Percentiles rank a stretch among this genome's conserved stretches.
These are phyloP conservation scores for Croton laevigatus DNA, from an alignment of 441 rosid species.

Conservation along the genomic window DNA sequence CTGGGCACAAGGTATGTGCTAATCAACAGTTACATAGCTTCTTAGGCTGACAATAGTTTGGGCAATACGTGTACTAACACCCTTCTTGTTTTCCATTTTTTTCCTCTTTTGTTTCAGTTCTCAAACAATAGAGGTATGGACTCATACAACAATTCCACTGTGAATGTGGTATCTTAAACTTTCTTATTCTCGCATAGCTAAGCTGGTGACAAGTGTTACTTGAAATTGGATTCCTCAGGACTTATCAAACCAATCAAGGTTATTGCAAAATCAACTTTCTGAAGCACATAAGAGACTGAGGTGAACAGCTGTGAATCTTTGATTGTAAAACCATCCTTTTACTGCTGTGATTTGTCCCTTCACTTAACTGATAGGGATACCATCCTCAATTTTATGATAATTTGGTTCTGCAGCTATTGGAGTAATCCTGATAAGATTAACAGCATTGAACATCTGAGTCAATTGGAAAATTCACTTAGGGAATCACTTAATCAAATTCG, in stretches of 20 bases:
- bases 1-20: conserved; percentile 55
- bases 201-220: conserved; percentile 18
- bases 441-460: conserved; percentile 51
- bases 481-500: conserved; percentile 52
- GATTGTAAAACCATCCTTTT: neutral
- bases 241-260: conserved; percentile 44
- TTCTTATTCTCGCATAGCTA: conserved; percentile 1
- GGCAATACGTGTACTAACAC: conserved; percentile 11
- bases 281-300: conserved; percentile 61
- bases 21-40: neutral
- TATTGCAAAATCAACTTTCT: conserved; percentile 56
- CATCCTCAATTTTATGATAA: neutral
- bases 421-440: conserved; percentile 47
- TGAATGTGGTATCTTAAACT: conserved; percentile 5
- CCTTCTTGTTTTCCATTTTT: conserved; percentile 7
- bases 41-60: conserved; percentile 2
- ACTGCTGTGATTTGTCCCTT: neutral
- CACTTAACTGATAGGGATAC: neutral
- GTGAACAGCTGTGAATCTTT: conserved; percentile 32
- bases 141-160: neutral
- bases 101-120: conserved; percentile 45
- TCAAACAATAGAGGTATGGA: conserved; percentile 63
- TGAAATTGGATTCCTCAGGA: conserved; percentile 41
- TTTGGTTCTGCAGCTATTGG: conserved; percentile 53
- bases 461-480: conserved; percentile 60